Conservation (phyloP, 371 early-diverging fungal species). For the Mortierella sp. region DNA sequence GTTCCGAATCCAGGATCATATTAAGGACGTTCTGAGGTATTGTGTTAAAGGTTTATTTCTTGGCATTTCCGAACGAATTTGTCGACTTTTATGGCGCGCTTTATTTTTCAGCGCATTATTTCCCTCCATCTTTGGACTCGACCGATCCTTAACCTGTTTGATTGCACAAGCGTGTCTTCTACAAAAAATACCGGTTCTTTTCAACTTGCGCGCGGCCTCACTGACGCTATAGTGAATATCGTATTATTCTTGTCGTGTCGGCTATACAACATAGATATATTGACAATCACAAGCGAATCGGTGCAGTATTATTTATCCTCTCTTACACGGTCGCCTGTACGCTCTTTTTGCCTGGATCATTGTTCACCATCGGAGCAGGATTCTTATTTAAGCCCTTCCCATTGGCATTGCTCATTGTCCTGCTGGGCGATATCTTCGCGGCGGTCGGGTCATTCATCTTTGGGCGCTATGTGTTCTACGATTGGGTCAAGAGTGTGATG, state of each 20-base stretch:
- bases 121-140: no score
- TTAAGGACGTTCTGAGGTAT: conserved; percentile 50
- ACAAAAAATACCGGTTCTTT: background rate
- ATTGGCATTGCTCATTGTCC: conserved; percentile 45
- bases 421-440: conserved; percentile 46
- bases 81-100: background rate
- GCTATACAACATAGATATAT: conserved; percentile 28
- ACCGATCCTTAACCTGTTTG: no score
- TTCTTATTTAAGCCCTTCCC: conserved; percentile 55
- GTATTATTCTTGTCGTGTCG: background rate
- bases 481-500: conserved; percentile 55
- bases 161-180: background rate
- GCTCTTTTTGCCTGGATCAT: conserved; percentile 52
- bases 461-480: conserved; percentile 56
- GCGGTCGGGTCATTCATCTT: conserved; percentile 51
- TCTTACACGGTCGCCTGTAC: conserved; percentile 48
- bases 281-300: conserved; percentile 46
- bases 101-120: no score
- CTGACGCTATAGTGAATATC: no score
- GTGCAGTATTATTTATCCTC: conserved; percentile 43
- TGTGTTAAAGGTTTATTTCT: background rate
- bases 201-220: background rate
- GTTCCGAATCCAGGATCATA: conserved; percentile 54
- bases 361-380: conserved; percentile 55
- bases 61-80: background rate